Evolutionary conservation across 2,329 filamentous ascomycete species (phyloP).

Genomic region (Ceratocystis destructans): DNA sequence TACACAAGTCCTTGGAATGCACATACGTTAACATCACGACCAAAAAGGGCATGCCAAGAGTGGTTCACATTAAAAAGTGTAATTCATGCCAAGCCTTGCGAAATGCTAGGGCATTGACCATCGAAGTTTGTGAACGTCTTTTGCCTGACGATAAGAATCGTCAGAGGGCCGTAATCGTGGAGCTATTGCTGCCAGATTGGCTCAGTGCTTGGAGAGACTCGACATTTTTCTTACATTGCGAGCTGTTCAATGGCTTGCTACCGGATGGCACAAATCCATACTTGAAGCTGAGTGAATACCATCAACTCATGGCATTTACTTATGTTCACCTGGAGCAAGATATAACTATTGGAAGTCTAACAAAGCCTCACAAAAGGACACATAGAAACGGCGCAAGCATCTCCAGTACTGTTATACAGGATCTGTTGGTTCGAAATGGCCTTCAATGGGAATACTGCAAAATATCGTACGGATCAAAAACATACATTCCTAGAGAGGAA

Average conservation of each 20-base stretch:
- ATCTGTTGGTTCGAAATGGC: conserved; percentile 35
- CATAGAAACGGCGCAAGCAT: conserved; percentile 26
- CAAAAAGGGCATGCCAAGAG: too few relatives aligned
- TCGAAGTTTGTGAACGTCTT: conserved; percentile 44
- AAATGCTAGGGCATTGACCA: conserved; percentile 30
- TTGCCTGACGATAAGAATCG: conserved; percentile 27
- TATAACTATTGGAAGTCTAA: conserved; percentile 25
- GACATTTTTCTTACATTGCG: neutral
- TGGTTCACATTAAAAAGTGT: neutral
- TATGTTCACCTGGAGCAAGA: neutral
- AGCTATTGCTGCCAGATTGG: conserved; percentile 31
- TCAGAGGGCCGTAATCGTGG: conserved; percentile 38
- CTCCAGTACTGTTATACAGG: conserved; percentile 22
- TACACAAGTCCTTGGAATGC: neutral
- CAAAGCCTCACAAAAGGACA: conserved; percentile 27
- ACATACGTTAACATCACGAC: neutral
- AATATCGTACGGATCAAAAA: neutral
- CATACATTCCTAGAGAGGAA: neutral
- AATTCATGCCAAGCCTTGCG: fast-evolving
- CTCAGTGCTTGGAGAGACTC: conserved; percentile 5
- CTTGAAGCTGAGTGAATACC: conserved; percentile 22
- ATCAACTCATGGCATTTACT: neutral
- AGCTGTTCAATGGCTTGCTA: conserved; percentile 34
- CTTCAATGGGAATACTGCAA: conserved; percentile 31
- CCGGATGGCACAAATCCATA: conserved; percentile 29